Base-by-base conservation (phyloP, 805 yeast genomes). In the Wickerhamiella galacta region DNA sequence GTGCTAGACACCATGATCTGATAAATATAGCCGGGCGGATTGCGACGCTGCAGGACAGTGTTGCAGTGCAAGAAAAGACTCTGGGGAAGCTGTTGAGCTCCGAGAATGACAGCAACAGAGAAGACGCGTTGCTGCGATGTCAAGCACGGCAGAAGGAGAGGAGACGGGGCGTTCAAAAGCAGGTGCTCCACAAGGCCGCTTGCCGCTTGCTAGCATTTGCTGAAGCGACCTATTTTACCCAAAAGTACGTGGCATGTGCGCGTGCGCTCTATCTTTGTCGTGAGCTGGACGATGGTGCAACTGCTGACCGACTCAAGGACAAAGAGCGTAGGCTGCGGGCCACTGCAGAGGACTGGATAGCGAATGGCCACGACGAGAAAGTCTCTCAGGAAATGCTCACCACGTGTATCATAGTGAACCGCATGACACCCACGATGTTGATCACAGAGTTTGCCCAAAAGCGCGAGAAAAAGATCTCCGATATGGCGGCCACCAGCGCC, bases 401-500 rank as follows among this genome's bases (percentile, higher is more conserved):
- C 14, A 46, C 53, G 7, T 40, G 38, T 20, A 35, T 48, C 34
- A 39, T 49, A 7, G 16, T 28, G 14, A 25, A 28, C 19, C 16
- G 29, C n/a, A 15, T 30, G 27, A 8, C 45, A 4, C 43, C 52
- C 6, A 20, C 28, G 4, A 25, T 39, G 17, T 33, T 46, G 4
- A 28, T 41, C 4, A 18, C 22, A 10, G 11, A 27, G 6, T 37
- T 46, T 21, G 31, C 45, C 9, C 26, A 25, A 5, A 19, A 15
- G 8, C 36, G 48, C 6, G 18, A 22, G 18, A 27, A 26, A 14
- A 20, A 20, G 3, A 22, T 43, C 16, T 31, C 16, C 10, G n/a
- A 10, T n/a, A 25, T 26, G 11, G 32, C 43, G 16, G 22, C n/a
- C 24, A 10, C 18, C 4, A 15, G 28, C 7, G 2, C 15, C 4